Percentiles rank a stretch among this genome's conserved stretches.
phyloP scores from a whole-genome alignment of 495 filamentous ascomycete genomes.

The Corynascus novoguineensis region DNA sequence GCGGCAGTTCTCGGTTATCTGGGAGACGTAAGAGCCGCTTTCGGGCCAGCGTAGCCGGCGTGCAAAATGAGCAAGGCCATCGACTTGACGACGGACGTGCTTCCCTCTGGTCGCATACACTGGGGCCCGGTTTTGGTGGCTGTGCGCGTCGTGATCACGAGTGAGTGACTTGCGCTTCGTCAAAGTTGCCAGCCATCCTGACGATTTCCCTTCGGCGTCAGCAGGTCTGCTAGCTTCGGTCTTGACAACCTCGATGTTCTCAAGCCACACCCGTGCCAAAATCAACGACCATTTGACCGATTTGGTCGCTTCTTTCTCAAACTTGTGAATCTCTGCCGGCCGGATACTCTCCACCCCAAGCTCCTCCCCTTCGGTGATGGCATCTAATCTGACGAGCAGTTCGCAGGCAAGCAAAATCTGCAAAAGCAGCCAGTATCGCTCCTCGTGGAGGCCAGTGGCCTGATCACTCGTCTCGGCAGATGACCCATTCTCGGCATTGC shows the following conservation, averaged over 20 bases:
- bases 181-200: slow-evolving; percentile 48
- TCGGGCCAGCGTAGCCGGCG: slow-evolving; percentile 52
- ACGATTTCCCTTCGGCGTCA: slow-evolving; percentile 28
- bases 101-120: slow-evolving; percentile 40
- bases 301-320: slow-evolving; percentile 57
- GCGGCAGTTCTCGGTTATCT: slow-evolving; percentile 38
- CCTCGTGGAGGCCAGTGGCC: slow-evolving; percentile 41
- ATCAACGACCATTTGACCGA: slow-evolving; percentile 78
- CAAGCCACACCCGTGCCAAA: slow-evolving; percentile 67
- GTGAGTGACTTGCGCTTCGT: slow-evolving; percentile 47
- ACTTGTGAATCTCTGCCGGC: slow-evolving; percentile 54
- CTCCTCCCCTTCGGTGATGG: slow-evolving; percentile 57
- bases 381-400: slow-evolving; percentile 68
- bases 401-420: slow-evolving; percentile 76
- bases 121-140: slow-evolving; percentile 29
- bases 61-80: slow-evolving; percentile 55
- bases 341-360: slow-evolving; percentile 45
- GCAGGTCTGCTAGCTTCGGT: slow-evolving; percentile 36
- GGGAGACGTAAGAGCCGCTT: slow-evolving; percentile 34
- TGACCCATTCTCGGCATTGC: slow-evolving; percentile 46
- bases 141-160: slow-evolving; percentile 33
- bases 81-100: slow-evolving; percentile 47
- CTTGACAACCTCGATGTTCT: slow-evolving; percentile 57
- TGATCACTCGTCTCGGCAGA: slow-evolving; percentile 36
- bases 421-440: slow-evolving; percentile 71